Percentiles rank a stretch among this genome's conserved stretches.
These are phyloP conservation scores for Xylariaceae sp. DNA, from an alignment of 2,329 filamentous ascomycete species.

Conservation along the genomic window DNA sequence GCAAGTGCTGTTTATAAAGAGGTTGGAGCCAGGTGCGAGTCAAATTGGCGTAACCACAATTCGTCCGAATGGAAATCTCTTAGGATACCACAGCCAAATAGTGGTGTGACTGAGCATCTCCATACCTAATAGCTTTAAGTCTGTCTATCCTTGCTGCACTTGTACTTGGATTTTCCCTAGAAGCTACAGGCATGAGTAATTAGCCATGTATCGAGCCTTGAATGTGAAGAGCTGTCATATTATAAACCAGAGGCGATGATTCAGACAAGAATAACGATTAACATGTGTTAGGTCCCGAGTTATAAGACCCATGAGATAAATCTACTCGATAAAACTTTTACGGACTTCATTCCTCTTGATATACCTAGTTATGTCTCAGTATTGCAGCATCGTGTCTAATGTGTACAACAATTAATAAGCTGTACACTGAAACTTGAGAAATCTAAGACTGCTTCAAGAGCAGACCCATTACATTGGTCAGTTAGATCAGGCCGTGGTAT, in stretches of 20 bases:
- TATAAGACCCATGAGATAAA: neutral
- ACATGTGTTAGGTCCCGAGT: too few species aligned
- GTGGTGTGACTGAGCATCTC: neutral
- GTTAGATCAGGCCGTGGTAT: neutral
- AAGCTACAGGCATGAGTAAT: too few species aligned
- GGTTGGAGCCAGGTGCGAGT: neutral
- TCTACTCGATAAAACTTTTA: too few species aligned
- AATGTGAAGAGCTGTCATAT: neutral
- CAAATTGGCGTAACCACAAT: neutral
- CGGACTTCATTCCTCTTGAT: too few species aligned
- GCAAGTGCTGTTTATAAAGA: neutral
- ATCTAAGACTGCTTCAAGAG: neutral
- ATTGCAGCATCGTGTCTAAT: too few species aligned
- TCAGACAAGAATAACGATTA: neutral
- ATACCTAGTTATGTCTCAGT: neutral
- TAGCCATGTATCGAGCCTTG: too few species aligned
- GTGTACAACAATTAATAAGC: neutral
- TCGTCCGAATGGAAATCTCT: neutral
- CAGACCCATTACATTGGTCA: neutral
- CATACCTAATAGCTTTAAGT: neutral
- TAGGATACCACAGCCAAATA: neutral
- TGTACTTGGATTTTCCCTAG: too few species aligned
- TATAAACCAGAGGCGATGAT: neutral
- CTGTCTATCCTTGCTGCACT: neutral
- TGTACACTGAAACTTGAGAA: neutral